phyloP scores from a whole-genome alignment of 1,284 basidiomycete genomes.

The Trichosporon inkin region DNA sequence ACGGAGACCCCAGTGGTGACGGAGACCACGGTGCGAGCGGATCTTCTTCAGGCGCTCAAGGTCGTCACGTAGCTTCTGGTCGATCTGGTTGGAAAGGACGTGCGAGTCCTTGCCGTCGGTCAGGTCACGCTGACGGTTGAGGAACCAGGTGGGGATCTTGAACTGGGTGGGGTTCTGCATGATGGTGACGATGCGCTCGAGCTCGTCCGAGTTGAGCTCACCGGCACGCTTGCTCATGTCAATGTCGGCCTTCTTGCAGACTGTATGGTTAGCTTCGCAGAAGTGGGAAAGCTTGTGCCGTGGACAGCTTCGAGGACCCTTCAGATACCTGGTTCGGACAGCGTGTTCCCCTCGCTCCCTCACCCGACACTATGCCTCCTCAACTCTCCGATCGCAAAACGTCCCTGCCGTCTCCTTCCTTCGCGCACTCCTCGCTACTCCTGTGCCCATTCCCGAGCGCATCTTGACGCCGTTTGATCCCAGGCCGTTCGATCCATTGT shows the following conservation, averaged over 20 bases:
- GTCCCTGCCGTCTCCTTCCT: not conserved
- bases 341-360: too few species aligned
- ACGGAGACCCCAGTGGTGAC: conserved; percentile 95
- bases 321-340: not conserved
- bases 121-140: conserved; percentile 99
- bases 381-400: too few species aligned
- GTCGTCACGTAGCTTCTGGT: conserved; percentile 98
- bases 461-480: not conserved
- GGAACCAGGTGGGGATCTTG: conserved; percentile 98
- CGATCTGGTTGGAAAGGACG: conserved; percentile 93
- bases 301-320: not conserved
- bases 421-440: not conserved
- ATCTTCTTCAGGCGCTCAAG: conserved; percentile 99
- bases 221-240: conserved; percentile 96
- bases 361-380: too few species aligned
- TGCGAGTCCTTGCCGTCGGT: conserved; percentile 96
- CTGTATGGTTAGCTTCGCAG: conserved; percentile 39
- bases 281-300: not conserved
- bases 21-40: conserved; percentile 93
- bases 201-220: conserved; percentile 93
- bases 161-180: conserved; percentile 99
- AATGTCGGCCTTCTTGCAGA: conserved; percentile 99
- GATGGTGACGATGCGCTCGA: conserved; percentile 98
- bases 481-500: not conserved
- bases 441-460: not conserved